Base-by-base conservation (phyloP, 1,284 basidiomycete species). In the Trichosporon sp. region DNA sequence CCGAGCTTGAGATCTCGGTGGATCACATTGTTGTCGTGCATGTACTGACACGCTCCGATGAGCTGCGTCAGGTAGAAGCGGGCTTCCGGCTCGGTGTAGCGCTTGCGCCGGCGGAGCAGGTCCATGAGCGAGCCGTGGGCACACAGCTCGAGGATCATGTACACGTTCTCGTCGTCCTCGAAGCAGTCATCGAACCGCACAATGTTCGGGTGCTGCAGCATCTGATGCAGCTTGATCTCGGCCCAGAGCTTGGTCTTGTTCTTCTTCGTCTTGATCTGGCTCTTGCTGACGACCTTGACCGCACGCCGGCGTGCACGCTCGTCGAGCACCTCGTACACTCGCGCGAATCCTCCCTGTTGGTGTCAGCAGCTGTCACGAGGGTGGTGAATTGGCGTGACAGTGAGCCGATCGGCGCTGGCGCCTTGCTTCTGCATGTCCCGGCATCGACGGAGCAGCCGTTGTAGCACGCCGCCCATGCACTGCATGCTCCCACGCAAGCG, bases 201-300 rank as follows among this genome's bases (percentile, higher is more conserved):
- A 71, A 99, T 92, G 83, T 99, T 95, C 27, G 94, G 92, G 78
- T 99, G 96, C 42, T 89, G 84, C 66, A 98, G 88, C 23, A 93
- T 91, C 71, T 91, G 89, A 83, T 99, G 96, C 68, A 99, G 95
- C 86, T 97, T 98, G 82, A 99, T 98, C 87, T 99, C 96, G 71
- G 95, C 95, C 77, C 96, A 98, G 70, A 98, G 88, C 95, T 95
- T 95, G 21, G 93, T 95, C 83, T 93, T 94, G 66, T 92, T 92
- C 81, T 94, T 95, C 86, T 92, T 94, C 21, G 92, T 92, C 84
- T 91, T 90, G 74, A 95, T 87, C 29, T 90, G 91, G 18, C 86
- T 85, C 83, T 93, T 93, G 32, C 90, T 91, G 70, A 97, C 89
- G 62, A 95, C 92, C 83, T 93, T 94, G 81, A 92, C 91, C n/a